Evolutionary conservation across 345 rosid genomes (phyloP).

Genomic region (Gossypium stocksii): DNA sequence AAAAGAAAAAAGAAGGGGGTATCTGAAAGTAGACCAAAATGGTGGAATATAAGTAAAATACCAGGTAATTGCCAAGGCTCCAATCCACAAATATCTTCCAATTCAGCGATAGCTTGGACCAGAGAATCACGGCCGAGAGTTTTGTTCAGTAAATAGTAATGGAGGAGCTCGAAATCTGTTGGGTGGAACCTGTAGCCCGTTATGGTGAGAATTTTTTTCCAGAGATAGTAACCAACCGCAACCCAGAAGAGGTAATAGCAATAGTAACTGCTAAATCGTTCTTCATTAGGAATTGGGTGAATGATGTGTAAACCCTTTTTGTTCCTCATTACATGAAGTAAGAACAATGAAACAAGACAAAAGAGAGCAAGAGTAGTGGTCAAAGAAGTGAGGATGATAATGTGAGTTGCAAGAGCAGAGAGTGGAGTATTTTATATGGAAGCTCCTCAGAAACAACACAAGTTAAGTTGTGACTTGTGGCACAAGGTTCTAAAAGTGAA

Average conservation of each 20-base stretch:
- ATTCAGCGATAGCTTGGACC: conserved; percentile 2
- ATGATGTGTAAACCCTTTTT: background rate
- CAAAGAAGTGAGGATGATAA: background rate
- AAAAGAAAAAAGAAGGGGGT: background rate
- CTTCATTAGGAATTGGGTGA: background rate
- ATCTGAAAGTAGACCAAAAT: background rate
- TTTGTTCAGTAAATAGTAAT: conserved; percentile 5
- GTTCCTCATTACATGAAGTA: conserved; percentile 2
- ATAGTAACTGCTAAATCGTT: conserved; percentile 11
- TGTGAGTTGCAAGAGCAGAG: background rate
- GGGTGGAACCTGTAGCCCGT: conserved; percentile 18
- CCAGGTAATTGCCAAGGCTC: conserved; percentile 16
- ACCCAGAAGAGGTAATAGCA: conserved; percentile 16
- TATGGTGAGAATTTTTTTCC: conserved; percentile 12
- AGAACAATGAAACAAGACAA: background rate
- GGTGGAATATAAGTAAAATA: background rate
- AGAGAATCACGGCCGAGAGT: conserved; percentile 12
- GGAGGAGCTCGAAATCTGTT: conserved; percentile 8
- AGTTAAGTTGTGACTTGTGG: background rate
- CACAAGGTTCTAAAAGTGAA: background rate
- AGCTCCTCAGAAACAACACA: background rate
- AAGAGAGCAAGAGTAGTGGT: background rate
- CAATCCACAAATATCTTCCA: conserved; percentile 7
- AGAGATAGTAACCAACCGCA: conserved; percentile 10
- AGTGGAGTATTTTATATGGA: background rate